Base-by-base conservation (phyloP, 2,329 filamentous ascomycete genomes). In the Fusarium tuaranense region DNA sequence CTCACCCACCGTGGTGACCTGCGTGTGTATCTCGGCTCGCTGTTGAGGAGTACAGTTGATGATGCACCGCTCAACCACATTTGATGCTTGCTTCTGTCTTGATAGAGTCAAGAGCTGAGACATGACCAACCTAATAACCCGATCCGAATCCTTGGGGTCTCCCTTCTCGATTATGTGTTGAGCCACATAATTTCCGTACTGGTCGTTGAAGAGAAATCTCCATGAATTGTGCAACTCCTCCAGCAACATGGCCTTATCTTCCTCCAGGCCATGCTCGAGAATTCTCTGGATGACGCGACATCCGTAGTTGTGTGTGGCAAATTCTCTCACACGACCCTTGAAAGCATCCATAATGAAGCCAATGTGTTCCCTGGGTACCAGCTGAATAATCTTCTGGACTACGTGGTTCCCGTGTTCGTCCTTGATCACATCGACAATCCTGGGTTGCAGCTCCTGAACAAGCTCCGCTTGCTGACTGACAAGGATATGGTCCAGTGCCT, bases 341-440 rank as follows among this genome's bases (percentile, higher is more conserved):
- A 98, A 93, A 2, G 93, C 91, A 61, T 94, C 89, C 84, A 97
- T 93, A 82, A 98, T 93, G 83, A 97, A 97, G 72, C 92, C 92
- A 55, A 98, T 93, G 79, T 96, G 91, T 73, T 94, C 88, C 2
- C 91, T 89, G 0, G 94, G 94, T 7, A 68, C 96, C 90, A 77
- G 92, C 87, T 97, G 93, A 69, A 99, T 95, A 12, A 96, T 93
- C 83, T 97, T 98, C 79, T 98, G 97, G 20, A 99, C 92, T 32
- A 99, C 97, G 76, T 99, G 97, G 82, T 99, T 99, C 65, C 96
- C 97, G 77, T 98, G 97, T 80, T 95, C 91, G 76, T 98, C 93
- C 76, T 92, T 93, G 73, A 97, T 92, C 67, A 96, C 94, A 69
- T 90, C 90, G 65, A 96, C 81, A 7, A 98, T 91, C 65, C 95